phyloP scores from a whole-genome alignment of 768 basidiomycete species.

The Mycena chlorophos region DNA sequence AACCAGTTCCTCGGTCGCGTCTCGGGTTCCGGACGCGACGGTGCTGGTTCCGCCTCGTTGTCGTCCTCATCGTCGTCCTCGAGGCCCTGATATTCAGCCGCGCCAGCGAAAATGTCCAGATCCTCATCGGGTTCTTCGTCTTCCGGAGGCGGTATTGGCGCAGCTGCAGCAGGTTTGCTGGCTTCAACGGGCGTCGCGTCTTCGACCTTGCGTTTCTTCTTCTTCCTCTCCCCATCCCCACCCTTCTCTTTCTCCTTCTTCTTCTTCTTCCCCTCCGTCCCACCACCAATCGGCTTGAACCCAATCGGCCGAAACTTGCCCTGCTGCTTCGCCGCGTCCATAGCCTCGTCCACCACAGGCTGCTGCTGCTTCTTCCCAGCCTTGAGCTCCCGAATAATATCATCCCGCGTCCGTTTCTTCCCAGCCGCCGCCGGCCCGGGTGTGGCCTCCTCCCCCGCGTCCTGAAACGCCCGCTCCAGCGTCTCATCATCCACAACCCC shows the following conservation, averaged over 20 bases:
- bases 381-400: constrained; percentile 73
- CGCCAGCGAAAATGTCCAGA: constrained; percentile 85
- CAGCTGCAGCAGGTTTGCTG: constrained; percentile 1
- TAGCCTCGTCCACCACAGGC: constrained; percentile 32
- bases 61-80: constrained; percentile 55
- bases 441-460: constrained; percentile 30
- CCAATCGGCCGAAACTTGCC: constrained; percentile 62
- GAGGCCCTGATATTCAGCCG: constrained; percentile 79
- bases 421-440: constrained; percentile 24
- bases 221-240: constrained; percentile 62
- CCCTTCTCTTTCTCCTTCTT: constrained; percentile 41
- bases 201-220: constrained; percentile 39
- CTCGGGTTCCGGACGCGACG: constrained; percentile 13
- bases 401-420: constrained; percentile 77
- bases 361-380: constrained; percentile 46
- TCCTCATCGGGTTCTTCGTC: constrained; percentile 52
- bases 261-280: constrained; percentile 53
- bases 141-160: constrained; percentile 29
- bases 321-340: constrained; percentile 49
- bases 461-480: constrained; percentile 73
- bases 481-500: constrained; percentile 73
- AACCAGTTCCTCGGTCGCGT: constrained; percentile 43
- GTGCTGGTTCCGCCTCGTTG: constrained; percentile 34
- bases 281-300: constrained; percentile 60
- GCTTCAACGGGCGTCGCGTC: constrained; percentile 27